Conservation (phyloP, 2,329 filamentous ascomycete species). For the Trichoderma simmonsii region DNA sequence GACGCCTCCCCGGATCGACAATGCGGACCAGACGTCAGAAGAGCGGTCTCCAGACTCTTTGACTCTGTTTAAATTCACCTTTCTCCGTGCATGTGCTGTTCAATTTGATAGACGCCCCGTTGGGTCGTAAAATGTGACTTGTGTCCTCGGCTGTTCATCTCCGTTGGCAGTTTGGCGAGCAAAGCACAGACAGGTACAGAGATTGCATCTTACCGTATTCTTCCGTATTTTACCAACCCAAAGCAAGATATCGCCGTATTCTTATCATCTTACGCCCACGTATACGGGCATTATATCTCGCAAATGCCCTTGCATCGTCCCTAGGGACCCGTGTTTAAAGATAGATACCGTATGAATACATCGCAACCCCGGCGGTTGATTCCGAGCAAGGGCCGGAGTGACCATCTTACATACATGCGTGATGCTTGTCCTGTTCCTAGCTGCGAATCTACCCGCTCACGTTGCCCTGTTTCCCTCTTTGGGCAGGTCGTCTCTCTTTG, state of each 20-base stretch:
- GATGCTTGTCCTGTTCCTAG: background rate
- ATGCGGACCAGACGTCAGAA: background rate
- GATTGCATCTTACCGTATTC: background rate
- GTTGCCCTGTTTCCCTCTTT: background rate
- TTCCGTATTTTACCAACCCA: background rate
- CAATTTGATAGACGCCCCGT: background rate
- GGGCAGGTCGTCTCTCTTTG: background rate
- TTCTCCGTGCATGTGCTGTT: background rate
- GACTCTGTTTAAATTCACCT: background rate
- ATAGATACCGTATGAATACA: no score
- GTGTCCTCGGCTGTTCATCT: background rate
- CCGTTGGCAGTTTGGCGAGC: background rate
- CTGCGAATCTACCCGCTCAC: background rate
- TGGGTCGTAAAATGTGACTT: background rate
- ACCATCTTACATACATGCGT: background rate
- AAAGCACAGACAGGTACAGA: background rate
- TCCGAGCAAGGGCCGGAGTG: background rate
- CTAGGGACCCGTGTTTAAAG: background rate
- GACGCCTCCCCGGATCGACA: background rate
- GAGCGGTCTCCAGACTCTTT: background rate
- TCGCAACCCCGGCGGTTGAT: background rate
- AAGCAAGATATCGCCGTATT: background rate
- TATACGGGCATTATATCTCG: background rate
- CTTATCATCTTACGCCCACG: background rate
- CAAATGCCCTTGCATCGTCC: background rate